These are phyloP conservation scores for Mucor saturninus DNA, from an alignment of 371 early-diverging fungal genomes.

Conservation along the genomic window DNA sequence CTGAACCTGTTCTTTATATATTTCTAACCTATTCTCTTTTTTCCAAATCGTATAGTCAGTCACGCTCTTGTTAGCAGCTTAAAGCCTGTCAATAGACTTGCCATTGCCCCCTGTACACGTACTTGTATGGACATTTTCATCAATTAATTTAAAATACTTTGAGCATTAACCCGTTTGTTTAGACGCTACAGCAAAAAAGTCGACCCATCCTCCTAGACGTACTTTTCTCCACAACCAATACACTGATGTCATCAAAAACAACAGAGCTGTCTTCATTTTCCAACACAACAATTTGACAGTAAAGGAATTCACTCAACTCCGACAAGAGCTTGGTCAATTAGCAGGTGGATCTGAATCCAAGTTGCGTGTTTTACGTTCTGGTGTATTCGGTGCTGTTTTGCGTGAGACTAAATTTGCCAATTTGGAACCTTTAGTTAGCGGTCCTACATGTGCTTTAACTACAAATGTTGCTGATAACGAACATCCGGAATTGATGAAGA, in stretches of 20 bases:
- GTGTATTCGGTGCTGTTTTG: constrained; percentile 60
- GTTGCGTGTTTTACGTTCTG: constrained; percentile 59
- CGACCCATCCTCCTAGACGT: constrained; percentile 50
- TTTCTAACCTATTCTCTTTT: no score
- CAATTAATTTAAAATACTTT: no score
- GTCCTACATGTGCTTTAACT: constrained; percentile 63
- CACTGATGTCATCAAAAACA: constrained; percentile 49
- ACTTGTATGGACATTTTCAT: constrained; percentile 15
- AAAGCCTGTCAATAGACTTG: constrained; percentile 27
- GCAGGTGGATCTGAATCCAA: constrained; percentile 23
- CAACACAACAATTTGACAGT: constrained; percentile 76
- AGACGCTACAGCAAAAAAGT: constrained; percentile 45
- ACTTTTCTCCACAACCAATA: constrained; percentile 61
- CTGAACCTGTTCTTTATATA: no score
- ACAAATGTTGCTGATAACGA: constrained; percentile 48
- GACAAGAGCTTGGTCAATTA: constrained; percentile 53
- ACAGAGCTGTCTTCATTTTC: constrained; percentile 64
- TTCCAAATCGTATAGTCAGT: constrained; percentile 17
- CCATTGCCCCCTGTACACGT: constrained; percentile 24
- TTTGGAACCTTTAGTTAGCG: constrained; percentile 57
- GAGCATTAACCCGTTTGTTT: not conserved
- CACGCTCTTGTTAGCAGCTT: constrained; percentile 30
- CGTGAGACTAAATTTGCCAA: constrained; percentile 61
- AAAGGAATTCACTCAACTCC: constrained; percentile 59
- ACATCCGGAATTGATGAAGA: constrained; percentile 49